Conservation (phyloP, 371 early-diverging fungal genomes). For the Cokeromyces recurvatus region DNA sequence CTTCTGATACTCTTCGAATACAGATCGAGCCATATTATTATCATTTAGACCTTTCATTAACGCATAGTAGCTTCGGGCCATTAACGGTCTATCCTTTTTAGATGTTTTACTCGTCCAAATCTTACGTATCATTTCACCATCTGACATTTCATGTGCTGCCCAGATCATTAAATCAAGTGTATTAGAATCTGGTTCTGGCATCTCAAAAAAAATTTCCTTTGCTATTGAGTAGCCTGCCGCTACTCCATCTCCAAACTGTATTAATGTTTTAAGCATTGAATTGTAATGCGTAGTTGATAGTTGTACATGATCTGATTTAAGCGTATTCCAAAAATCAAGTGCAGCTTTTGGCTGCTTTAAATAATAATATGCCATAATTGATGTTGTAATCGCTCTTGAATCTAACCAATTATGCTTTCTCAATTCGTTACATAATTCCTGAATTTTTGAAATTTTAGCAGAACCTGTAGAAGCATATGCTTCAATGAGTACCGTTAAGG, state of each 20-base stretch:
- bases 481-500: slow-evolving; percentile 25
- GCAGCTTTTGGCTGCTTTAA: slow-evolving; percentile 25
- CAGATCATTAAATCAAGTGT: slow-evolving; percentile 30
- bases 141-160: slow-evolving; percentile 17
- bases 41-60: slow-evolving; percentile 13
- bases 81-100: slow-evolving; percentile 1
- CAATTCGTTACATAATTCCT: slow-evolving; percentile 5
- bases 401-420: slow-evolving; percentile 19
- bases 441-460: slow-evolving; percentile 1
- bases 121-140: slow-evolving; percentile 11
- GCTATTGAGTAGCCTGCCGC: slow-evolving; percentile 25
- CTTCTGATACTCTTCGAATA: slow-evolving; percentile 9
- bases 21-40: slow-evolving; percentile 5
- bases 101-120: background rate
- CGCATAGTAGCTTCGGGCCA: slow-evolving; percentile 25
- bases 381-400: slow-evolving; percentile 16
- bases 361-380: slow-evolving; percentile 21
- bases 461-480: slow-evolving; percentile 27
- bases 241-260: too few species aligned
- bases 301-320: background rate
- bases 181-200: slow-evolving; percentile 15
- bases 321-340: slow-evolving; percentile 30
- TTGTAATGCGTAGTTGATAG: slow-evolving; percentile 25
- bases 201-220: slow-evolving; percentile 24
- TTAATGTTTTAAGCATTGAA: slow-evolving; percentile 28